Base-by-base conservation (phyloP, 495 filamentous ascomycete genomes). In the Glonium stellatum region DNA sequence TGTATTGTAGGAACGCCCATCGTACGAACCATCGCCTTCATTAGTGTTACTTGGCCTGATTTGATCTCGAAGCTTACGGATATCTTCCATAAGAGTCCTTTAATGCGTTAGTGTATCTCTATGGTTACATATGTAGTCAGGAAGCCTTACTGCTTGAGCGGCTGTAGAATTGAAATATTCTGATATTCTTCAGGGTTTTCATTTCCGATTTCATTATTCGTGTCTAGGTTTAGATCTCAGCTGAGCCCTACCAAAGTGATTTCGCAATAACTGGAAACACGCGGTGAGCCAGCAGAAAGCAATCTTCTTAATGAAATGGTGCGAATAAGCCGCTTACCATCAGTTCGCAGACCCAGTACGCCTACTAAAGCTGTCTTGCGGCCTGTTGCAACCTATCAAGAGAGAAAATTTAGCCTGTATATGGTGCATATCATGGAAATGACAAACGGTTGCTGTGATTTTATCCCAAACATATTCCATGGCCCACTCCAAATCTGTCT, bases 401-500 rank as follows among this genome's bases (percentile, higher is more conserved):
- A 11, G 0, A 25, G 25, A 10, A 10, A 0, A 53, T 21, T n/a
- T 41, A 56, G 22, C 11, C 5, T n/a, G n/a, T 2, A 19, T 27
- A 49, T 23, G 50, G 4, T 15, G 31, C 2, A 18, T 12, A 22
- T 21, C 13, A 47, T 15, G 34, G 44, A 10, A 34, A 46, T 27
- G n/a, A 66, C 75, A 35, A 70, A 87, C 84, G 10, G 89, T 95
- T 21, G 80, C 84, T 0, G 89, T 89, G 65, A 97, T 95, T 66
- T 85, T 90, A 72, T 97, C 93, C 93, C 93, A 99, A 51, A 99
- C 83, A 78, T 96, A 99, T 57, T 82, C 82, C 87, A 97, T 86
- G 19, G 84, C 81, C 79, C 83, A 97, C 57, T 96, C 89, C 4
- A 97, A 82, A 73, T 97, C 88, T 15, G 88, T 86, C 68, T 91